Evolutionary conservation across 2,329 filamentous ascomycete genomes (phyloP), one percentile per base, ranked within the genome.

Genomic region (Penicillium aurantiogriseum): DNA sequence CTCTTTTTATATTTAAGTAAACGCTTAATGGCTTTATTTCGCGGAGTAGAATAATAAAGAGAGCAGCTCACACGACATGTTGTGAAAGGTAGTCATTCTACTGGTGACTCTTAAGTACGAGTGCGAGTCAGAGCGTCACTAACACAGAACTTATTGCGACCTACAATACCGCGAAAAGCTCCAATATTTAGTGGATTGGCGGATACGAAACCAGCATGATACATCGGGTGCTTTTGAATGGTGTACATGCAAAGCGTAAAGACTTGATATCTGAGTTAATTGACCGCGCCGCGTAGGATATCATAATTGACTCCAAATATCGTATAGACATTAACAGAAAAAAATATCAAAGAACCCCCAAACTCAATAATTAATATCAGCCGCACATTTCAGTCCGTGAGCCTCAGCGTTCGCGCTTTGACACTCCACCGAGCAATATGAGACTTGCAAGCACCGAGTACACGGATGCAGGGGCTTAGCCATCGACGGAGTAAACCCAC

Each of bases 401-500:
- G 17, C 11, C 11, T 33, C 17, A 17, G 6, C 4, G 19, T 56
- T 42, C 17, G 15, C 11, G 10, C 8, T 38, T 29, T 51, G 39
- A 46, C 51, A 58, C 19, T 36, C 40, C 7, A 29, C 36, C 25
- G 46, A 47, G 38, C 53, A 59, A 39, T 59, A 51, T 2, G n/a
- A 31, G 3, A 36, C 47, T 29, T 19, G 23, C 40, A 21, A 33
- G 31, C 54, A 59, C 23, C 11, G 19, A 19, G 21, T 33, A 38
- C 54, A 57, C 3, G 48, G 38, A 15, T 40, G 11, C 33, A 59
- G 38, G 6, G 43, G 19, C 25, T n/a, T 38, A 52, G 57, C 39
- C 21, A 57, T 27, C n/a, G 43, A 45, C 2, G 49, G 48, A 31
- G 57, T 53, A 42, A 53, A 54, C 5, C 49, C 44, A 36, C 57